Percentiles rank a stretch among this genome's conserved stretches.
phyloP scores from a whole-genome alignment of 1,284 basidiomycete genomes.

The Porogramme epimiltina region DNA sequence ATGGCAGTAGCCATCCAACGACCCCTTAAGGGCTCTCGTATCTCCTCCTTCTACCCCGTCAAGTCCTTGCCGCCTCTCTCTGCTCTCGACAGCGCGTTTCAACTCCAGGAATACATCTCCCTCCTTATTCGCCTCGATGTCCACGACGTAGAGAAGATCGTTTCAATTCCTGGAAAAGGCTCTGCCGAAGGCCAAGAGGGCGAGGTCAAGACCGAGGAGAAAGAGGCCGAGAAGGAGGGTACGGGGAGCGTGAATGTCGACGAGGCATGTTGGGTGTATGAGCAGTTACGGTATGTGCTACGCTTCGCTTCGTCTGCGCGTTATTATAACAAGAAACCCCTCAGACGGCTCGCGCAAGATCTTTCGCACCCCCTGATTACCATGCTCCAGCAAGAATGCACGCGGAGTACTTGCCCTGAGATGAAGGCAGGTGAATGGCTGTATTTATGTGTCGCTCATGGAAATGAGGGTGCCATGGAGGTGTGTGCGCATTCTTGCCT shows the following conservation, averaged over 20 bases:
- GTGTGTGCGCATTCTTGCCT: slow-evolving; percentile 32
- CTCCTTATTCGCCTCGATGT: slow-evolving; percentile 84
- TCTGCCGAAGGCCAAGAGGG: slow-evolving; percentile 38
- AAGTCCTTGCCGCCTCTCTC: slow-evolving; percentile 67
- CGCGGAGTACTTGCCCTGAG: slow-evolving; percentile 82
- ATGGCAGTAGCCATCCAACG: slow-evolving; percentile 49
- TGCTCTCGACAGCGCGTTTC: slow-evolving; percentile 87
- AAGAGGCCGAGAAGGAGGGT: slow-evolving; percentile 40
- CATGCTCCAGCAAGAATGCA: slow-evolving; percentile 85
- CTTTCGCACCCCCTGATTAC: slow-evolving; percentile 89
- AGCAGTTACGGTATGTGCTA: slow-evolving; percentile 78
- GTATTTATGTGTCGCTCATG: slow-evolving; percentile 94
- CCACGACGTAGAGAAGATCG: slow-evolving; percentile 84
- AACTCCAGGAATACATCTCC: slow-evolving; percentile 94
- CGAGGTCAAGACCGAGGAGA: slow-evolving; percentile 38
- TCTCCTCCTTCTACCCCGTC: slow-evolving; percentile 76
- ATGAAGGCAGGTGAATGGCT: slow-evolving; percentile 99
- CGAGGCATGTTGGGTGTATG: slow-evolving; percentile 92
- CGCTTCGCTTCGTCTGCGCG: neutral
- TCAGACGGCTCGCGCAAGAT: slow-evolving; percentile 89
- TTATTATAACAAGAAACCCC: neutral
- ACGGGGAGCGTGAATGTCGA: slow-evolving; percentile 65
- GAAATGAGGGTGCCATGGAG: slow-evolving; percentile 78
- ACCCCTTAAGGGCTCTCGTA: slow-evolving; percentile 71
- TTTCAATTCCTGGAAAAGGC: slow-evolving; percentile 65